These are phyloP conservation scores for Aureobasidium pullulans DNA, from an alignment of 2,329 filamentous ascomycete genomes.

Conservation along the genomic window DNA sequence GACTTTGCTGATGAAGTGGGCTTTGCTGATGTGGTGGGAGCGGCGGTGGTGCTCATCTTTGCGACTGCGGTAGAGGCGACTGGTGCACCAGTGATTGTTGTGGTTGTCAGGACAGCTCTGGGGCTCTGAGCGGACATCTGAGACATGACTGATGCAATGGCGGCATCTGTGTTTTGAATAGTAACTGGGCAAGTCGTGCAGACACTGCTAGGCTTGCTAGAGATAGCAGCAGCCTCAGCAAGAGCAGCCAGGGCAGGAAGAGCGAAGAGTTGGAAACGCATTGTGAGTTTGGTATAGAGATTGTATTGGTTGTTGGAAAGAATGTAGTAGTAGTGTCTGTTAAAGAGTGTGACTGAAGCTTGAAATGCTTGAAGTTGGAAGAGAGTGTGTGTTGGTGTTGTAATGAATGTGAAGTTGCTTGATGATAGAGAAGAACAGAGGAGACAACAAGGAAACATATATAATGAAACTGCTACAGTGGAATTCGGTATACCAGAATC, in stretches of 20 bases:
- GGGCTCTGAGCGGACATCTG: slow-evolving; percentile 10
- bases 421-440: background rate
- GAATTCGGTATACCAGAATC: background rate
- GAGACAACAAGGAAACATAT: background rate
- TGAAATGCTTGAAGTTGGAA: background rate
- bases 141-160: background rate
- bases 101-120: slow-evolving; percentile 13
- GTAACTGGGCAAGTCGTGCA: slow-evolving; percentile 8
- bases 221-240: background rate
- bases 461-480: background rate
- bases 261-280: slow-evolving; percentile 9
- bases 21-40: background rate
- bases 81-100: slow-evolving; percentile 15
- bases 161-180: background rate
- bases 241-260: background rate
- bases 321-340: background rate
- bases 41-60: background rate
- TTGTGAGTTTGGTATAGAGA: background rate
- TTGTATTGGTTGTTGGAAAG: background rate
- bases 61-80: slow-evolving; percentile 17
- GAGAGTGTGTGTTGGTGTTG: background rate
- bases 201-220: background rate
- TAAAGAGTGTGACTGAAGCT: background rate
- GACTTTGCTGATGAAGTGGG: background rate
- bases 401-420: background rate